These are phyloP conservation scores for Penicillium sclerotiorum DNA, from an alignment of 2,329 filamentous ascomycete species.

Conservation along the genomic window DNA sequence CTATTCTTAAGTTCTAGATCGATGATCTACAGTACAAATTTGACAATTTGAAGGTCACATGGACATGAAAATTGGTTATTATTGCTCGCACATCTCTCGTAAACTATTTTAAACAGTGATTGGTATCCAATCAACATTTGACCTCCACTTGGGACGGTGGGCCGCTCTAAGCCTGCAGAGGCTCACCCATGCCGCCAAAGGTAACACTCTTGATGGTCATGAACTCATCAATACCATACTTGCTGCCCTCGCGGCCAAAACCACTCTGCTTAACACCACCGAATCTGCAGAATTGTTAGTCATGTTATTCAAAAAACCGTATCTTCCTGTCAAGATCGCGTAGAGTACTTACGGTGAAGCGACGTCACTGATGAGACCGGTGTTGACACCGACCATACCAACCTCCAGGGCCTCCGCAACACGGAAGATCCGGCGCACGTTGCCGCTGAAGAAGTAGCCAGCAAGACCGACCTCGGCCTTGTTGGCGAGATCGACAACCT, in stretches of 20 bases:
- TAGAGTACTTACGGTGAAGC: slow-evolving; percentile 48
- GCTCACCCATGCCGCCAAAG: slow-evolving; percentile 63
- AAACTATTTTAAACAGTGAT: too few species aligned
- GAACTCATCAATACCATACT: slow-evolving; percentile 78
- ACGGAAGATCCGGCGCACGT: slow-evolving; percentile 61
- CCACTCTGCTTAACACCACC: slow-evolving; percentile 82
- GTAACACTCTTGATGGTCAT: slow-evolving; percentile 71
- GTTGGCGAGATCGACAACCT: slow-evolving; percentile 85
- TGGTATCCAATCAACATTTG: too few species aligned
- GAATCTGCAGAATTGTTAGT: slow-evolving; percentile 53
- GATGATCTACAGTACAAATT: too few species aligned
- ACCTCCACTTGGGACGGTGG: too few species aligned
- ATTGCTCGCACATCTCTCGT: too few species aligned
- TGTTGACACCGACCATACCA: slow-evolving; percentile 67
- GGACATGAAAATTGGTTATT: too few species aligned
- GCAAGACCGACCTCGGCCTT: slow-evolving; percentile 81
- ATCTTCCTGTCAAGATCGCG: background rate
- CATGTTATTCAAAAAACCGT: too few species aligned
- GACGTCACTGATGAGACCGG: slow-evolving; percentile 62
- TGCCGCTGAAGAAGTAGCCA: slow-evolving; percentile 84
- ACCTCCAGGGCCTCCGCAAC: slow-evolving; percentile 61
- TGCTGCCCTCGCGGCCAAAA: slow-evolving; percentile 76
- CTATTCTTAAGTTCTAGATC: background rate
- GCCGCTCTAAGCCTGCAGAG: slow-evolving; percentile 51
- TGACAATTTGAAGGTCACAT: too few species aligned